Percentiles rank a stretch among this genome's conserved stretches.
Evolutionary conservation across 2,329 filamentous ascomycete genomes (phyloP).

Genomic region (Neofusicoccum cordaticola): DNA sequence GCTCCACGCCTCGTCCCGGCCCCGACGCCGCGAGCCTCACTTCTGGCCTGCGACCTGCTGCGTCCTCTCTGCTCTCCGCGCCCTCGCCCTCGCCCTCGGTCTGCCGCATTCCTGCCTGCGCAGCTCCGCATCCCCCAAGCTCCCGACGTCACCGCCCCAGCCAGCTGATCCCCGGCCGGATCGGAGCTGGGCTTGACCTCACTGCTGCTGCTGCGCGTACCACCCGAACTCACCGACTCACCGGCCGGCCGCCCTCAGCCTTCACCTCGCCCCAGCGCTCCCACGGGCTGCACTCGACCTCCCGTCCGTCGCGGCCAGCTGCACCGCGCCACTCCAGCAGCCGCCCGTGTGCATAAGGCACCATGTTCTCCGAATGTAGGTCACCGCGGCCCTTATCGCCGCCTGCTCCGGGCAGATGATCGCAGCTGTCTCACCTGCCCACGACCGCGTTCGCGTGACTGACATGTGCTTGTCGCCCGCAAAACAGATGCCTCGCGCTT

Average conservation of each 20-base stretch:
- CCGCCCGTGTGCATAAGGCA: slow-evolving; percentile 11
- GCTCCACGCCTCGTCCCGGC: slow-evolving; percentile 9
- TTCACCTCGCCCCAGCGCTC: background rate
- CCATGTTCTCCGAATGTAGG: slow-evolving; percentile 90
- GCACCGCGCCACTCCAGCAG: slow-evolving; percentile 11
- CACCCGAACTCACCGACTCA: slow-evolving; percentile 11
- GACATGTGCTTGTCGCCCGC: slow-evolving; percentile 29
- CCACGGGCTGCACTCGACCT: background rate
- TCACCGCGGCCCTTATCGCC: slow-evolving; percentile 32
- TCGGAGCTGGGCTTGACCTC: background rate
- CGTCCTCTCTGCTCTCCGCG: background rate
- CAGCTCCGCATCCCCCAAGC: background rate
- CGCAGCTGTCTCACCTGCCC: slow-evolving; percentile 27
- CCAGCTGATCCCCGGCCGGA: slow-evolving; percentile 1
- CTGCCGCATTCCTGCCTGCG: background rate
- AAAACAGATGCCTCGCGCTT: slow-evolving; percentile 87
- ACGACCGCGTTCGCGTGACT: slow-evolving; percentile 41
- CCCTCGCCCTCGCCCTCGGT: background rate
- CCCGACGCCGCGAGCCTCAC: slow-evolving; percentile 11
- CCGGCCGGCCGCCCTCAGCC: background rate
- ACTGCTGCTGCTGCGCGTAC: background rate
- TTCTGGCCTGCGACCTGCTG: background rate
- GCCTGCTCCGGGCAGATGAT: slow-evolving; percentile 31
- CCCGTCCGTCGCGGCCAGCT: slow-evolving; percentile 6
- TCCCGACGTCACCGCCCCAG: slow-evolving; percentile 1